Percentiles rank a stretch among this genome's conserved stretches.
phyloP scores from a whole-genome alignment of 495 filamentous ascomycete species.

The Hypomontagnella monticulosa region DNA sequence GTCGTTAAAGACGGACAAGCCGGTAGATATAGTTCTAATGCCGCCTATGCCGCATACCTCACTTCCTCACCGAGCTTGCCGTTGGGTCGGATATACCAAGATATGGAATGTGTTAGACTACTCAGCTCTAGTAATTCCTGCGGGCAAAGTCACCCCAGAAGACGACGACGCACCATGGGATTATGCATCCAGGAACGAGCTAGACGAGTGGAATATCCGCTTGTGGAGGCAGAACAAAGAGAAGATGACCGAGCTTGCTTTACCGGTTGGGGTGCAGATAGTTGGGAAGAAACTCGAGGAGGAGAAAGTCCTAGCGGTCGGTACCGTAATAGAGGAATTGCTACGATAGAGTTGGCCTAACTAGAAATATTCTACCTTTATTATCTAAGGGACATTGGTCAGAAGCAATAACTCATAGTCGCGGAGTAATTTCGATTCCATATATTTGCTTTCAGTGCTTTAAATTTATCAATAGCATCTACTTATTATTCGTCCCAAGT shows the following conservation, averaged over 20 bases:
- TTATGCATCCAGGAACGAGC: conserved; percentile 54
- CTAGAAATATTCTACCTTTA: neutral
- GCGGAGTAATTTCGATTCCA: too few relatives aligned
- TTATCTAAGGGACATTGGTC: neutral
- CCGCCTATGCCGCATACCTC: conserved; percentile 49
- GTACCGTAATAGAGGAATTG: conserved; percentile 72
- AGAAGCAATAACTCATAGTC: too few relatives aligned
- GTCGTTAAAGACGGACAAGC: conserved; percentile 29
- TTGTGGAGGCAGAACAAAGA: conserved; percentile 65
- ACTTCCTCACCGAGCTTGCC: conserved; percentile 43
- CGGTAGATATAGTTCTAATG: conserved; percentile 46
- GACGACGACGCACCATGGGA: conserved; percentile 47
- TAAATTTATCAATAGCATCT: too few relatives aligned
- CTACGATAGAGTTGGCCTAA: conserved; percentile 43
- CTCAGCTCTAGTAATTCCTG: conserved; percentile 73
- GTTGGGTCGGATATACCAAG: conserved; percentile 46
- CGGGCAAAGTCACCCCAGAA: conserved; percentile 43
- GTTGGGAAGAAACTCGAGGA: conserved; percentile 79
- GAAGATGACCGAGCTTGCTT: conserved; percentile 72
- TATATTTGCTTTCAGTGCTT: too few relatives aligned
- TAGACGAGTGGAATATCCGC: conserved; percentile 47
- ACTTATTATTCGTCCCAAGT: too few relatives aligned
- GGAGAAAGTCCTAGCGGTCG: conserved; percentile 80
- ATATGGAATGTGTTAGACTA: conserved; percentile 72
- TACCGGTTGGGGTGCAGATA: conserved; percentile 81